phyloP scores from a whole-genome alignment of 2,329 filamentous ascomycete species.

The Hirsutella minnesotensis region DNA sequence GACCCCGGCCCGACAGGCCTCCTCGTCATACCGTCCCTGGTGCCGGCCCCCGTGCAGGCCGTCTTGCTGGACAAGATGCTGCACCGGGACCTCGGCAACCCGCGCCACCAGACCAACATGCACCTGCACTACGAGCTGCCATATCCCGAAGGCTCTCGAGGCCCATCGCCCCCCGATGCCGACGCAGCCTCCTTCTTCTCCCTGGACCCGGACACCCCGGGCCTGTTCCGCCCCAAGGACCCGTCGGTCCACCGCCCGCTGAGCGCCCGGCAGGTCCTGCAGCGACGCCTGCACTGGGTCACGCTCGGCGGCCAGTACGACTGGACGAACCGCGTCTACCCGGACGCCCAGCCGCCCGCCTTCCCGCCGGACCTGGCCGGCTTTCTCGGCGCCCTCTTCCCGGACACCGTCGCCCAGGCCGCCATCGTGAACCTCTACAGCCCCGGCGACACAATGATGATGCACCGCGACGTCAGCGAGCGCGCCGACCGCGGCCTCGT shows the following conservation, averaged over 20 bases:
- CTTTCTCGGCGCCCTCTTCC: conserved; percentile 61
- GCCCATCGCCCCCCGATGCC: conserved; percentile 32
- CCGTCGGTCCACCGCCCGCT: conserved; percentile 63
- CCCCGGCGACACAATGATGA: conserved; percentile 79
- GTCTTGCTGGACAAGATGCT: conserved; percentile 61
- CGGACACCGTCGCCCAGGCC: conserved; percentile 67
- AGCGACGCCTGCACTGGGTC: conserved; percentile 80
- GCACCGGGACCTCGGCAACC: conserved; percentile 63
- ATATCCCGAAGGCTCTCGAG: conserved; percentile 32
- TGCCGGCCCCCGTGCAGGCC: conserved; percentile 58
- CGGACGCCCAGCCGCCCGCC: conserved; percentile 48
- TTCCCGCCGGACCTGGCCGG: conserved; percentile 65
- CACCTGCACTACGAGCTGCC: conserved; percentile 67
- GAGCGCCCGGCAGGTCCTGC: conserved; percentile 55
- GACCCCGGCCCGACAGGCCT: conserved; percentile 50
- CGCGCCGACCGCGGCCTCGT: conserved; percentile 66
- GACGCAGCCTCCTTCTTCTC: conserved; percentile 39
- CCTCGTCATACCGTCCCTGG: conserved; percentile 60
- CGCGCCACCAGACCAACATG: conserved; percentile 76
- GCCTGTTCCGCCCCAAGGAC: conserved; percentile 56
- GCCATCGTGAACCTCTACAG: conserved; percentile 92
- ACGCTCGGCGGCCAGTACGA: conserved; percentile 94
- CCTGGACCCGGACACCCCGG: conserved; percentile 34
- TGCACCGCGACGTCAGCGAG: conserved; percentile 92
- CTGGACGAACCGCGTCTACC: conserved; percentile 83